A percentile compares a stretch with the other conserved stretches of the same genome.
Evolutionary conservation across 495 filamentous ascomycete genomes (phyloP).

Genomic region (Hyaloscypha variabilis): DNA sequence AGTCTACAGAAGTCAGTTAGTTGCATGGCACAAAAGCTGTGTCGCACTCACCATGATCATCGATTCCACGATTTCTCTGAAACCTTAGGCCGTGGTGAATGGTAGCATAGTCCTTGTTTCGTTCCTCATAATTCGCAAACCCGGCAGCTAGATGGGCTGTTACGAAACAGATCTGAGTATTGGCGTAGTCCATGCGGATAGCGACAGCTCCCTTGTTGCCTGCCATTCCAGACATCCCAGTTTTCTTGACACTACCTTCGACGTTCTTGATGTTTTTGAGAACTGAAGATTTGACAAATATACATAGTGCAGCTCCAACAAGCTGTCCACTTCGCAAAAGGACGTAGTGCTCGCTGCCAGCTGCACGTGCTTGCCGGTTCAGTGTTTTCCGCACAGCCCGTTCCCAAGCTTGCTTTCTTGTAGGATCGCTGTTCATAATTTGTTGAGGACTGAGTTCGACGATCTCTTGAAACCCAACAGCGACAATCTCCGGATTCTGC

Average conservation of each 20-base stretch:
- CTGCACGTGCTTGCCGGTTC: constrained; percentile 65
- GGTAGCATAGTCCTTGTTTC: constrained; percentile 87
- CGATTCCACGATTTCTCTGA: constrained; percentile 84
- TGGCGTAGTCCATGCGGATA: constrained; percentile 94
- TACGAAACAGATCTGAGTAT: constrained; percentile 91
- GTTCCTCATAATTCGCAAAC: constrained; percentile 95
- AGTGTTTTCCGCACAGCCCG: constrained; percentile 74
- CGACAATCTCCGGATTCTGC: constrained; percentile 75
- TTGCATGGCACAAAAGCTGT: neutral
- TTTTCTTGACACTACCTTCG: constrained; percentile 95
- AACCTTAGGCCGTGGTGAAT: constrained; percentile 88
- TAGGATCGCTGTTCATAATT: constrained; percentile 97
- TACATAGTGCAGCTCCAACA: constrained; percentile 87
- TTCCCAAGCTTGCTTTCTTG: constrained; percentile 85
- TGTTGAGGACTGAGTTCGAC: constrained; percentile 96
- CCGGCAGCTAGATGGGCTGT: constrained; percentile 96
- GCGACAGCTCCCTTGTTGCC: constrained; percentile 98
- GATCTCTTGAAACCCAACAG: constrained; percentile 95
- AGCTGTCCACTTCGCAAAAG: constrained; percentile 90
- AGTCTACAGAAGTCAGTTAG: constrained; percentile 45
- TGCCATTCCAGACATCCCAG: constrained; percentile 94
- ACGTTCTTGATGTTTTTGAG: constrained; percentile 90
- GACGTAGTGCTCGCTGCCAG: constrained; percentile 77
- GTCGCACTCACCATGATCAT: constrained; percentile 66
- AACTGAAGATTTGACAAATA: constrained; percentile 80